Evolutionary conservation across 176 grass and related monocot species (phyloP).

Genomic region (Triticum turgidum): DNA sequence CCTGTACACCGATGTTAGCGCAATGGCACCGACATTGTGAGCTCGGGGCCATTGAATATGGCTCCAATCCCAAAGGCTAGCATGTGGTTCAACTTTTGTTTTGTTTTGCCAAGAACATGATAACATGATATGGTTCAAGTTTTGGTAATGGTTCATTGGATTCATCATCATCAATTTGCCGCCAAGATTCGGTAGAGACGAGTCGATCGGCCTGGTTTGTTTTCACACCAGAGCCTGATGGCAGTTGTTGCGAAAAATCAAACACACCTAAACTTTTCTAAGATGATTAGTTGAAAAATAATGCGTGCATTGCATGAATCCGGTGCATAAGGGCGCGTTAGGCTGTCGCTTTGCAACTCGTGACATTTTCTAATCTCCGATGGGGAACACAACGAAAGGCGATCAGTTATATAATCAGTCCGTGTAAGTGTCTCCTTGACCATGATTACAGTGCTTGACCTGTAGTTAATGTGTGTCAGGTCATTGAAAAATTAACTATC

Average conservation of each 20-base stretch:
- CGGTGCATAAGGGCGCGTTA: background rate
- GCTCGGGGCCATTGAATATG: background rate
- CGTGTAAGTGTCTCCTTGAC: slow-evolving; percentile 32
- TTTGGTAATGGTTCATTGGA: background rate
- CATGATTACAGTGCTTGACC: slow-evolving; percentile 39
- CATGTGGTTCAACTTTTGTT: background rate
- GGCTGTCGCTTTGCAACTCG: slow-evolving; percentile 45
- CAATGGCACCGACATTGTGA: background rate
- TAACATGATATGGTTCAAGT: background rate
- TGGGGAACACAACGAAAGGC: slow-evolving; percentile 37
- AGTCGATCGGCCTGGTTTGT: background rate
- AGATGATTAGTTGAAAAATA: background rate
- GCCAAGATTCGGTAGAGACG: background rate
- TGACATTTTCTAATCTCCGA: slow-evolving; percentile 27
- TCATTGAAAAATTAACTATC: background rate
- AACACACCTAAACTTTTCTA: too few relatives aligned
- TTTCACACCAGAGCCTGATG: background rate
- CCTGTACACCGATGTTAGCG: background rate
- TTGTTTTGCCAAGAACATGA: background rate
- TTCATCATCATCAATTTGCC: background rate
- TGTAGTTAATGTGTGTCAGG: slow-evolving; percentile 27
- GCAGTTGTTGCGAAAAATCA: background rate
- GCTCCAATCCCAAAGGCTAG: background rate
- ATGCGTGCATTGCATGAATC: background rate
- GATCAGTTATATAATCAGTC: background rate